Evolutionary conservation across 1,284 basidiomycete species (phyloP).

Genomic region (Tetrapyrgos nigripes): DNA sequence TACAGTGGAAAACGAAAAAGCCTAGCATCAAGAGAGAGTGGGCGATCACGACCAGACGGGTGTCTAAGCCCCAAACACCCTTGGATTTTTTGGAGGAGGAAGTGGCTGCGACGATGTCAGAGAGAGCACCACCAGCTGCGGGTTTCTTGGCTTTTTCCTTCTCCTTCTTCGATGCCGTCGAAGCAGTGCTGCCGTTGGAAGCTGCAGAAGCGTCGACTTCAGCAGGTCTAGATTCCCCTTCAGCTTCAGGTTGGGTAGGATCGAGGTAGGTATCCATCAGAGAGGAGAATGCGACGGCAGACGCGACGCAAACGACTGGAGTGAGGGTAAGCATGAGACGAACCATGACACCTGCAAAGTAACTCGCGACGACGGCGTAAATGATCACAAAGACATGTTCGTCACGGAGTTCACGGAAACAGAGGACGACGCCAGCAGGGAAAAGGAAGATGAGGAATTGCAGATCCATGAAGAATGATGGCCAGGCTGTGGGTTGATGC

Average conservation of each 20-base stretch:
- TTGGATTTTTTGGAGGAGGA: conserved; percentile 35
- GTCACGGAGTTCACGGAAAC: conserved; percentile 94
- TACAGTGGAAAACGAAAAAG: conserved; percentile 96
- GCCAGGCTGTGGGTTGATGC: conserved; percentile 99
- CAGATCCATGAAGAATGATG: conserved; percentile 99
- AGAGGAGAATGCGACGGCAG: conserved; percentile 91
- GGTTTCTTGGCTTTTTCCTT: conserved; percentile 63
- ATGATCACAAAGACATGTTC: conserved; percentile 99
- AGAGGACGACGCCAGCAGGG: conserved; percentile 94
- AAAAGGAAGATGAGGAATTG: conserved; percentile 98
- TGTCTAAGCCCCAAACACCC: conserved; percentile 89
- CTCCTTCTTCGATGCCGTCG: conserved; percentile 65
- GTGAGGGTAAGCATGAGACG: conserved; percentile 94
- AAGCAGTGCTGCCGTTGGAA: conserved; percentile 30
- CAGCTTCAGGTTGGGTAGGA: conserved; percentile 62
- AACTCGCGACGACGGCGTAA: conserved; percentile 94
- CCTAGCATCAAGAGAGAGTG: conserved; percentile 84
- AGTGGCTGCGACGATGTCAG: conserved; percentile 24
- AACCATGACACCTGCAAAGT: conserved; percentile 99
- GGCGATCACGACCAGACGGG: conserved; percentile 78
- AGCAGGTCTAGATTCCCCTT: conserved; percentile 34
- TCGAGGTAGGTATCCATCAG: conserved; percentile 93
- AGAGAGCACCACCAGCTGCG: conserved; percentile 33
- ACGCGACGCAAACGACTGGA: conserved; percentile 90
- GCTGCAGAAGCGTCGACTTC: conserved; percentile 30